A percentile compares a stretch with the other conserved stretches of the same genome.
Evolutionary conservation across 768 basidiomycete genomes (phyloP).

Genomic region (Termitomyces sp.): DNA sequence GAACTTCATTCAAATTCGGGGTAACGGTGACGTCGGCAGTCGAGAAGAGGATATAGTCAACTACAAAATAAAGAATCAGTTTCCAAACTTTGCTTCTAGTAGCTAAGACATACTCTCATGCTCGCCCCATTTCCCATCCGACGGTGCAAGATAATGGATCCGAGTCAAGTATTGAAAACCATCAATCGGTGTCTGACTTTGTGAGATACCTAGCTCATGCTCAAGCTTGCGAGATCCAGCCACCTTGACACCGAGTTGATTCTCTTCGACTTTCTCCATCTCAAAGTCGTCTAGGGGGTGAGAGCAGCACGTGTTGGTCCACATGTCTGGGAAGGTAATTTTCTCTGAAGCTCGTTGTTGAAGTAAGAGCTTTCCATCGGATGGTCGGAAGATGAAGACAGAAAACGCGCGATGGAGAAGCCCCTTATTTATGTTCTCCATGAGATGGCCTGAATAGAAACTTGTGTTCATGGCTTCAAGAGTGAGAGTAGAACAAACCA

Average conservation of each 20-base stretch:
- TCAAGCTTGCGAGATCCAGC: slow-evolving; percentile 96
- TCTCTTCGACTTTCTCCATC: slow-evolving; percentile 70
- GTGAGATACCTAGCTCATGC: slow-evolving; percentile 94
- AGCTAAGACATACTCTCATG: slow-evolving; percentile 73
- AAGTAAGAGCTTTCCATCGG: slow-evolving; percentile 88
- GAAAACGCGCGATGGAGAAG: slow-evolving; percentile 98
- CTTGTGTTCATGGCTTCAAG: slow-evolving; percentile 2
- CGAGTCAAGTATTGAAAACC: slow-evolving; percentile 92
- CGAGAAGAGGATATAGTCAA: slow-evolving; percentile 96
- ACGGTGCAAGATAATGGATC: slow-evolving; percentile 97
- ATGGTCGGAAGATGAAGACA: slow-evolving; percentile 92
- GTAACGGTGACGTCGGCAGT: slow-evolving; percentile 82
- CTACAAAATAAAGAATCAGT: slow-evolving; percentile 36
- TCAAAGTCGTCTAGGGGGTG: slow-evolving; percentile 94
- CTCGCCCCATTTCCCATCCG: slow-evolving; percentile 92
- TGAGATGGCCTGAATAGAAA: slow-evolving; percentile 74
- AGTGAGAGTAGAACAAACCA: slow-evolving; percentile 24
- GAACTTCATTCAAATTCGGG: slow-evolving; percentile 89
- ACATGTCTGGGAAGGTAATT: slow-evolving; percentile 99
- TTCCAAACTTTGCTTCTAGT: background rate
- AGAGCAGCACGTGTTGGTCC: slow-evolving; percentile 99
- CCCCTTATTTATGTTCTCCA: slow-evolving; percentile 94
- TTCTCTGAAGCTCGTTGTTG: slow-evolving; percentile 98
- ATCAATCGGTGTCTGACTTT: slow-evolving; percentile 70
- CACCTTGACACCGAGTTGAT: slow-evolving; percentile 78